A percentile compares a stretch with the other conserved stretches of the same genome.
phyloP scores from a whole-genome alignment of 2,329 filamentous ascomycete genomes.

The Albifimbria verrucaria region DNA sequence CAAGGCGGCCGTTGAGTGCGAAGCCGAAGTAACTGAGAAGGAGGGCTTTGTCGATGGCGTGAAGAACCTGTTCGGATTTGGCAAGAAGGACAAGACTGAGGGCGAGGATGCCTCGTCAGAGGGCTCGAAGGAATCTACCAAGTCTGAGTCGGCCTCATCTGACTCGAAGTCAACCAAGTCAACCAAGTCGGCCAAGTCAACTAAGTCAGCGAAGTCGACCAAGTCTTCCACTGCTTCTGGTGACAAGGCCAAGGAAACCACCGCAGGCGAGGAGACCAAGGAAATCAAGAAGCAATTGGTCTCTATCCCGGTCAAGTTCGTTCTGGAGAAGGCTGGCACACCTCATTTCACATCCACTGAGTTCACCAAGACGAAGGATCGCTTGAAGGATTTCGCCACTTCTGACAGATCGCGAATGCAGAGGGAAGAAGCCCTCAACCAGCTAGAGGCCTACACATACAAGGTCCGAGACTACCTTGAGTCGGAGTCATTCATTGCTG shows the following conservation, averaged over 20 bases:
- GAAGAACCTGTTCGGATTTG: constrained; percentile 94
- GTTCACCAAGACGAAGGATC: constrained; percentile 56
- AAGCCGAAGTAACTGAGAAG: constrained; percentile 69
- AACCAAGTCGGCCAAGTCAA: constrained; percentile 16
- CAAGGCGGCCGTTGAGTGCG: constrained; percentile 78
- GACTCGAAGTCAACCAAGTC: constrained; percentile 29
- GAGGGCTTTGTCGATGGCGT: constrained; percentile 87
- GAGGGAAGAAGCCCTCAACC: constrained; percentile 85
- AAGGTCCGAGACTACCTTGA: constrained; percentile 79
- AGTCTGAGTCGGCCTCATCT: constrained; percentile 34
- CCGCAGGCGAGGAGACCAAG: constrained; percentile 14
- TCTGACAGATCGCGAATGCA: constrained; percentile 75
- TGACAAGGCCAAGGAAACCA: constrained; percentile 45
- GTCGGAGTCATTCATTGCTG: constrained; percentile 68
- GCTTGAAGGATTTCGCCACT: constrained; percentile 77
- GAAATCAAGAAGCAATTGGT: constrained; percentile 56
- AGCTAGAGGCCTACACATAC: constrained; percentile 92
- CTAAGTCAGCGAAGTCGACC: constrained; percentile 8
- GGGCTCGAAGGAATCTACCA: constrained; percentile 34
- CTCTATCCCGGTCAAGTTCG: constrained; percentile 48
- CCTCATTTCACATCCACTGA: constrained; percentile 47
- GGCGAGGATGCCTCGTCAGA: constrained; percentile 41
- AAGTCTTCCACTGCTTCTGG: constrained; percentile 20
- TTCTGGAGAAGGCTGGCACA: constrained; percentile 46
- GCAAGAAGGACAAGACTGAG: constrained; percentile 75